phyloP scores from a whole-genome alignment of 306 rosid species.

The Abrus pulchellus region DNA sequence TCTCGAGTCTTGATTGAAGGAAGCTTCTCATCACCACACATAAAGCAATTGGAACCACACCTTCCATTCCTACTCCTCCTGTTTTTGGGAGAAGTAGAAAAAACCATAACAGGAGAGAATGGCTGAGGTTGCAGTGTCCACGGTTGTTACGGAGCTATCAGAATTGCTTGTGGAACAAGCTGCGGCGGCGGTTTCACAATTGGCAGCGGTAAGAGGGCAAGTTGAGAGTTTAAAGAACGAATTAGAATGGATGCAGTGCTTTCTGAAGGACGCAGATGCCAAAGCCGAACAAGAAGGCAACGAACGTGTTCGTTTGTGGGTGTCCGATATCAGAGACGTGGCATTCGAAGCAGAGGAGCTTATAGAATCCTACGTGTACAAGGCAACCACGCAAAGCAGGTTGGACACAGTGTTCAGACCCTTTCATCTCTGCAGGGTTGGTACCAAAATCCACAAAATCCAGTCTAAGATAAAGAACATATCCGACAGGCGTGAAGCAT shows the following conservation, averaged over 20 bases:
- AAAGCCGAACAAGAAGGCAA: constrained; percentile 46
- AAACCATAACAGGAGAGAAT: not conserved
- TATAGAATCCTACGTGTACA: constrained; percentile 51
- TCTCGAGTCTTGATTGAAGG: not conserved
- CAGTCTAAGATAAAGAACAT: constrained; percentile 40
- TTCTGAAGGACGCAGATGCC: constrained; percentile 58
- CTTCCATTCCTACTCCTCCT: not conserved
- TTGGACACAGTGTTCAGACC: constrained; percentile 36
- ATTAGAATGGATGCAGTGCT: constrained; percentile 57
- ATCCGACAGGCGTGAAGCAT: constrained; percentile 42
- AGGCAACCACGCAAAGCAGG: constrained; percentile 13
- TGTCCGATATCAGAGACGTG: constrained; percentile 56
- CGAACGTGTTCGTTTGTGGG: constrained; percentile 52
- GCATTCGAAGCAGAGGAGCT: constrained; percentile 55
- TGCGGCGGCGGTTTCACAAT: constrained; percentile 10
- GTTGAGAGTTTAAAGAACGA: constrained; percentile 50
- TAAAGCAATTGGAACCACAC: not conserved
- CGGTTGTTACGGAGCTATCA: constrained; percentile 46
- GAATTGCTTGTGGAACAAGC: constrained; percentile 49
- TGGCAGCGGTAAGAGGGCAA: constrained; percentile 32
- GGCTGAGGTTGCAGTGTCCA: constrained; percentile 59
- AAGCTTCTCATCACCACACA: constrained; percentile 34
- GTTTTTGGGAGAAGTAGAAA: not conserved
- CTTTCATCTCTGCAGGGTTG: constrained; percentile 23
- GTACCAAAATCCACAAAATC: constrained; percentile 35